Base-by-base conservation (phyloP, 2,329 filamentous ascomycete genomes). In the Cercospora citrullina region DNA sequence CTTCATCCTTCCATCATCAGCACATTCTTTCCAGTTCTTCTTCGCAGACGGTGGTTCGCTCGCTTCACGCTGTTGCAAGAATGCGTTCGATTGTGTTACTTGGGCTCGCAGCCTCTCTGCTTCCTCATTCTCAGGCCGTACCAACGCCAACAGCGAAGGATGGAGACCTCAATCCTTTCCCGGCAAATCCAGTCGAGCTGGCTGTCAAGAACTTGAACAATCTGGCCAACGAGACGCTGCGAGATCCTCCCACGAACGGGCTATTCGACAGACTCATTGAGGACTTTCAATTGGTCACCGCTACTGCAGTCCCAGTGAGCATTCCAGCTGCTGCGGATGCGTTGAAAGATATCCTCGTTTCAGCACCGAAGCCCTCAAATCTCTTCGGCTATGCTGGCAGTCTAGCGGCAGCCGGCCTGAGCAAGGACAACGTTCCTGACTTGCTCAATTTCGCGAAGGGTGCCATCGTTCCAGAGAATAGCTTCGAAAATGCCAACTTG, bases 341-440 rank as follows among this genome's bases (percentile, higher is more conserved):
- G 4, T 36, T 68, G 14, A 59, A 76, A 1, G 72, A 75, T 36
- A 76, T 78, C 12, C 72, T 72, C 48, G 70, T 73, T 8, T 71
- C 51, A 28, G 55, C 53, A 10, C 53, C 65, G 18, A 53, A 55
- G 16, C 65, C 65, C 26, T 51, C 60, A 3, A 64, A 64, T 12
- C 42, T 64, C 18, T 72, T 71, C 33, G 70, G 73, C 16, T 72
- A 72, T 14, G 66, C 71, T 60, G 77, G 71, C 8, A 57, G 73
- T 9, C 45, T 77, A 5, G 71, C 75, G 7, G 73, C 71, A 8
- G 73, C 72, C 14, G 77, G 77, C 9, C 66, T 79, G n/a, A 74
- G 73, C 2, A 69, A 70, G 2, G 72, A 75, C n/a, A 75, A 74
- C 28, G 63, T 74, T 7, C 65, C 64, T 0, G 65, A 65, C 28